Conservation (phyloP, 352 stramenopile genomes). For the Phytophthora chlamydospora region DNA sequence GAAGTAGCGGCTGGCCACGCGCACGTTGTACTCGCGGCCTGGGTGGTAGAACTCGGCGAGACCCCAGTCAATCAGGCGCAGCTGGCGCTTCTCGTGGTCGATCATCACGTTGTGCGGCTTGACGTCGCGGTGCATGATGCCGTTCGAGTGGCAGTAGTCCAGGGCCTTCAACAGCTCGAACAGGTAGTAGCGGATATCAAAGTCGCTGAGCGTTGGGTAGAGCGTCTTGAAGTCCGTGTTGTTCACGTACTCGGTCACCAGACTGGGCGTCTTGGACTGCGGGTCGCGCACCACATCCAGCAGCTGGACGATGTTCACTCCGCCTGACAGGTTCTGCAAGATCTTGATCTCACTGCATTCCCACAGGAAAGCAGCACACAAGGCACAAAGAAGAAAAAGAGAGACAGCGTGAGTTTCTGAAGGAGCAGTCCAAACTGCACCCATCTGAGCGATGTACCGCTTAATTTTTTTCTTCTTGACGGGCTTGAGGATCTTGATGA, state of each 20-base stretch:
- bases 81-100: slow-evolving; percentile 97
- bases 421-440: background rate
- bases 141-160: slow-evolving; percentile 99
- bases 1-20: slow-evolving; percentile 99
- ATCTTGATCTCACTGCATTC: slow-evolving; percentile 98
- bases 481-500: slow-evolving; percentile 99
- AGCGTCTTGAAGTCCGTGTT: slow-evolving; percentile 99
- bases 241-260: slow-evolving; percentile 99
- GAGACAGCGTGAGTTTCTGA: slow-evolving; percentile 18
- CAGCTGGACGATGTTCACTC: slow-evolving; percentile 99
- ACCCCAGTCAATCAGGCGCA: slow-evolving; percentile 99
- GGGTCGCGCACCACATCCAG: slow-evolving; percentile 98
- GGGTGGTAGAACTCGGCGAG: slow-evolving; percentile 99
- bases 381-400: background rate
- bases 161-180: slow-evolving; percentile 96
- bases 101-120: slow-evolving; percentile 99
- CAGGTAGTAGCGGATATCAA: slow-evolving; percentile 99
- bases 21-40: slow-evolving; percentile 98
- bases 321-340: slow-evolving; percentile 98
- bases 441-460: slow-evolving; percentile 44
- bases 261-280: slow-evolving; percentile 97
- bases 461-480: slow-evolving; percentile 99
- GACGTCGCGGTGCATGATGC: slow-evolving; percentile 99
- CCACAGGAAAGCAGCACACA: background rate
- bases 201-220: slow-evolving; percentile 98